phyloP scores from a whole-genome alignment of 192 early-diverging fungal species.

The Neocallimastix lanati region DNA sequence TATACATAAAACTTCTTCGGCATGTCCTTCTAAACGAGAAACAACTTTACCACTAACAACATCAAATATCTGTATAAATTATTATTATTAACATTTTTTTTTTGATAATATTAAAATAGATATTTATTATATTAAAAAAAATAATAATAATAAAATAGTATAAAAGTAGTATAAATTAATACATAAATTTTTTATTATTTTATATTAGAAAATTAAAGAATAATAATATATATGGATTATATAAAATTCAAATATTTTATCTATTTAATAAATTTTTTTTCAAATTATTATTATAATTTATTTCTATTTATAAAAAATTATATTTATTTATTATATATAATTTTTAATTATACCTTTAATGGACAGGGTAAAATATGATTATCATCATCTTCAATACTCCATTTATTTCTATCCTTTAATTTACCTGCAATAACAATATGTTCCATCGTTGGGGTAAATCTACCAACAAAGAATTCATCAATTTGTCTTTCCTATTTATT shows the following conservation, averaged over 20 bases:
- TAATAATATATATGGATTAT: too few relatives aligned
- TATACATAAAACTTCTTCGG: slow-evolving; percentile 71
- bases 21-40: slow-evolving; percentile 57
- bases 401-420: slow-evolving; percentile 68
- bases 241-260: too few relatives aligned
- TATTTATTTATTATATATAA: too few relatives aligned
- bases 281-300: too few relatives aligned
- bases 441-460: slow-evolving; percentile 47
- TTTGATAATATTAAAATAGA: too few relatives aligned
- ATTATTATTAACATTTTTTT: not conserved
- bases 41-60: slow-evolving; percentile 63
- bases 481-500: slow-evolving; percentile 33
- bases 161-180: too few relatives aligned
- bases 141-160: too few relatives aligned
- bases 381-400: slow-evolving; percentile 79
- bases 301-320: too few relatives aligned
- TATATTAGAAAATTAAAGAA: too few relatives aligned
- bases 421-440: slow-evolving; percentile 69
- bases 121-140: not conserved
- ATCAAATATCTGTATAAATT: slow-evolving; percentile 46
- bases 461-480: slow-evolving; percentile 79
- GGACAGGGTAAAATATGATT: slow-evolving; percentile 88
- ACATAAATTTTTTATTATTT: too few relatives aligned
- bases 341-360: slow-evolving; percentile 67
- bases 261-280: too few relatives aligned